Conservation (phyloP, 371 early-diverging fungal species). For the Neoconidiobolus thromboides region DNA sequence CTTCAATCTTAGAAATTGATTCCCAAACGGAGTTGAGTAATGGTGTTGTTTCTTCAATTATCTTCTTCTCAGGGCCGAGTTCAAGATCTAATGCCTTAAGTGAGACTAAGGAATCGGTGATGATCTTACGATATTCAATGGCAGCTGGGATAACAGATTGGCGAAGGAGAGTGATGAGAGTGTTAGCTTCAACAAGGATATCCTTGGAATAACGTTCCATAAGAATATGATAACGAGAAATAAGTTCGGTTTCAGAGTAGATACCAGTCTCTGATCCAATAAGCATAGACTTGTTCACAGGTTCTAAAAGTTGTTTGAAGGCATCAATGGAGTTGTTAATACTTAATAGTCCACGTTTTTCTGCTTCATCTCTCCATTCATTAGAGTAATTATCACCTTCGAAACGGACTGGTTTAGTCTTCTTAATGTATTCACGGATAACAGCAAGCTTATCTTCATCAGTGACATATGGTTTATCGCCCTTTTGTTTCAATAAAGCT, state of each 20-base stretch:
- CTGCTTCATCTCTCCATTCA: slow-evolving; percentile 60
- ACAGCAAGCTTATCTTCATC: slow-evolving; percentile 73
- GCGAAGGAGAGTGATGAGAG: slow-evolving; percentile 58
- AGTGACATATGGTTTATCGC: slow-evolving; percentile 52
- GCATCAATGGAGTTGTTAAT: slow-evolving; percentile 74
- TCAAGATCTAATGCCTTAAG: slow-evolving; percentile 40
- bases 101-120: slow-evolving; percentile 54
- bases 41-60: slow-evolving; percentile 47
- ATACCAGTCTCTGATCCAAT: slow-evolving; percentile 46
- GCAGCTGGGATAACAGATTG: slow-evolving; percentile 79
- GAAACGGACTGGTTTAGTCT: slow-evolving; percentile 79
- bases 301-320: slow-evolving; percentile 52
- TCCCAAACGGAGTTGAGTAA: slow-evolving; percentile 33
- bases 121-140: slow-evolving; percentile 64
- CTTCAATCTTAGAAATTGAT: slow-evolving; percentile 28
- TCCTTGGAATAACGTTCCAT: slow-evolving; percentile 93
- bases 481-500: slow-evolving; percentile 53
- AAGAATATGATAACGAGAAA: slow-evolving; percentile 85
- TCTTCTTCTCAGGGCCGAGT: slow-evolving; percentile 43
- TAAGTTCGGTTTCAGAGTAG: slow-evolving; percentile 68
- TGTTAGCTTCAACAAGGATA: slow-evolving; percentile 80
- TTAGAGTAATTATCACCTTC: slow-evolving; percentile 91
- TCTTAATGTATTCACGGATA: slow-evolving; percentile 58
- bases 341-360: slow-evolving; percentile 81
- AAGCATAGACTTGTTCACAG: slow-evolving; percentile 55